Evolutionary conservation across 2,329 filamentous ascomycete species (phyloP), one percentile per base, ranked within the genome.

Genomic region (Sarocladium kiliense): DNA sequence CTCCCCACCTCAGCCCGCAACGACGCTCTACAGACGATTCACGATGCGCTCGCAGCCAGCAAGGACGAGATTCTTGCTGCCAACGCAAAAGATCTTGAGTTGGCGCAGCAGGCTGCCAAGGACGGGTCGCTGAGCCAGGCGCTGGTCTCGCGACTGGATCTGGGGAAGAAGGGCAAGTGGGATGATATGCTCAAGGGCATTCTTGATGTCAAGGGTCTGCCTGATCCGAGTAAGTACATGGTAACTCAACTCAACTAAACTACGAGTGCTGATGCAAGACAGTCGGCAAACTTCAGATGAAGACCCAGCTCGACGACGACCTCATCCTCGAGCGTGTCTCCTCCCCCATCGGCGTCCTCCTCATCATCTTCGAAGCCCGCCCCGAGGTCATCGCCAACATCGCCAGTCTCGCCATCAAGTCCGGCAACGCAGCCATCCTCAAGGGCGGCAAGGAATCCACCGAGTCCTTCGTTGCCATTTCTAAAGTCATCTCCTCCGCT

Each of bases 361-460:
- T 99, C 62, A 94, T 99, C 73, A 97, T 99, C 66, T 99, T 99
- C 67, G 94, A 99, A 74, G 94, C 94, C 34, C 88, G 94, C 7
- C 94, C 94, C 6, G 94, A 99, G 74, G 94, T 99, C 61, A 97
- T 99, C 66, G 94, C 93, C 67, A 99, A 99, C 71, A 97, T 99
- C 66, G 91, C 94, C 59, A 90, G 92, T 3, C 79, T 99, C 23
- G 92, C 94, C 36, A 89, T 99, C 72, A 99, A 99, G 71, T 97
- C 93, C 12, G 94, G 91, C 64, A 99, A 99, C 71, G 89, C 94
- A 34, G 94, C 92, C 53, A 97, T 99, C 64, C 78, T 99, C 58
- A 99, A 99, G 78, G 93, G 92, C 58, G 94, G 94, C 60, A 96
- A 96, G 69, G 94, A 99, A 73, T 97, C 92, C 1, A 94, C 88